Percentiles rank a stretch among this genome's conserved stretches.
These are phyloP conservation scores for Paramecium primaurelia DNA, from an alignment of 73 alveolate genomes.

Conservation along the genomic window DNA sequence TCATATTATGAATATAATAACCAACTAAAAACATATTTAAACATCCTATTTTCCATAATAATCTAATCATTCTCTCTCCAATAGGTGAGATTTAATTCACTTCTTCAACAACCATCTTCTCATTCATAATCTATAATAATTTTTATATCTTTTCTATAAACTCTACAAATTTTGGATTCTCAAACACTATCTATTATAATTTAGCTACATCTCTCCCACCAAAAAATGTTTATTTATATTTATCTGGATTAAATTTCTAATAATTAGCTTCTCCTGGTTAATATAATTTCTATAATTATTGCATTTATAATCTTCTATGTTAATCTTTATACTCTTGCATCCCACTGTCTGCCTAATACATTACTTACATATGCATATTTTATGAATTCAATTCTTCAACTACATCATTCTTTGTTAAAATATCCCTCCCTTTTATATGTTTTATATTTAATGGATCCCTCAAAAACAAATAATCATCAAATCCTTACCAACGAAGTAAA, in stretches of 20 bases:
- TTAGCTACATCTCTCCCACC: not conserved
- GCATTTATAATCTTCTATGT: not conserved
- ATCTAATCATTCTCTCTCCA: conserved; percentile 27
- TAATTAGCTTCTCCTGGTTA: conserved; percentile 13
- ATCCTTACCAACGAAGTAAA: conserved; percentile 37
- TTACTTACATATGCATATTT: not conserved
- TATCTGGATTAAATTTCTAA: not conserved
- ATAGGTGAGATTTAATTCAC: not conserved
- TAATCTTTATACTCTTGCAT: not conserved
- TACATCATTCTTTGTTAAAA: not conserved
- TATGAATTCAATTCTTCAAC: not conserved
- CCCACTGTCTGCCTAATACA: not conserved
- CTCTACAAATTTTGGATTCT: not conserved
- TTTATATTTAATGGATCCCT: not conserved
- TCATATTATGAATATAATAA: not conserved
- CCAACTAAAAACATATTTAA: not conserved
- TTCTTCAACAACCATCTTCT: not conserved
- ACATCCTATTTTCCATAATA: conserved; percentile 19
- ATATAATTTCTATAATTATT: not conserved
- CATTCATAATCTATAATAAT: not conserved
- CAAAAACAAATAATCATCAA: conserved; percentile 18
- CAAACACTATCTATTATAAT: not conserved
- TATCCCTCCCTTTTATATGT: conserved; percentile 1
- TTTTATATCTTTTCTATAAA: not conserved
- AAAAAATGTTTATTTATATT: conserved; percentile 7